Conservation (phyloP, 2,329 filamentous ascomycete genomes). For the Gyromitra esculenta region DNA sequence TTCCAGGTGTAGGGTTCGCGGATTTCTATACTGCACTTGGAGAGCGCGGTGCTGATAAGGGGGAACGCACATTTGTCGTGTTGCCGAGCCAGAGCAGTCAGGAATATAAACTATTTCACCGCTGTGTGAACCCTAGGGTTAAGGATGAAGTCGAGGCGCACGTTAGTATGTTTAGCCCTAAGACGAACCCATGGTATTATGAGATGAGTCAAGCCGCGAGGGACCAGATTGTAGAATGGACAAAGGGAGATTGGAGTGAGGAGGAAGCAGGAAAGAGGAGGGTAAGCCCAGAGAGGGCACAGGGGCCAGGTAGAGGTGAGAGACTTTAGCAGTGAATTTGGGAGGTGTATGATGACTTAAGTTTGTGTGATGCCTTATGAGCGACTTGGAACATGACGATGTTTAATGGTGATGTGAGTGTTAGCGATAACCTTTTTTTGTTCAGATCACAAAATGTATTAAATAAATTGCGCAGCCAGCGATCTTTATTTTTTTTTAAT, state of each 20-base stretch:
- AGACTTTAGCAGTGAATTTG: slow-evolving; percentile 9
- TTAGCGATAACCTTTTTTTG: slow-evolving; percentile 24
- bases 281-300: slow-evolving; percentile 36
- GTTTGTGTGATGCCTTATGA: neutral
- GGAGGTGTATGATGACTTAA: neutral
- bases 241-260: slow-evolving; percentile 30
- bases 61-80: slow-evolving; percentile 86
- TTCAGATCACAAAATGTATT: neutral
- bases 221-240: slow-evolving; percentile 73
- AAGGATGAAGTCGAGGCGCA: slow-evolving; percentile 83
- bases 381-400: neutral
- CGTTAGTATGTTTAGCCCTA: slow-evolving; percentile 79
- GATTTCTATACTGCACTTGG: slow-evolving; percentile 85
- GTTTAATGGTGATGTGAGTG: slow-evolving; percentile 5
- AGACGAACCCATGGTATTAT: slow-evolving; percentile 77
- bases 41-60: slow-evolving; percentile 65
- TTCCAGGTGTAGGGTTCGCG: slow-evolving; percentile 78
- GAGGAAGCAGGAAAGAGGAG: slow-evolving; percentile 3
- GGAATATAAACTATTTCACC: slow-evolving; percentile 67
- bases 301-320: slow-evolving; percentile 36
- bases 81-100: slow-evolving; percentile 65
- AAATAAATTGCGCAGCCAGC: neutral
- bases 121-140: slow-evolving; percentile 80
- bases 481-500: neutral
- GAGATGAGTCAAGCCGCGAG: slow-evolving; percentile 73